A percentile compares a stretch with the other conserved stretches of the same genome.
Evolutionary conservation across 2,329 filamentous ascomycete genomes (phyloP).

Genomic region (Cercospora sp.): DNA sequence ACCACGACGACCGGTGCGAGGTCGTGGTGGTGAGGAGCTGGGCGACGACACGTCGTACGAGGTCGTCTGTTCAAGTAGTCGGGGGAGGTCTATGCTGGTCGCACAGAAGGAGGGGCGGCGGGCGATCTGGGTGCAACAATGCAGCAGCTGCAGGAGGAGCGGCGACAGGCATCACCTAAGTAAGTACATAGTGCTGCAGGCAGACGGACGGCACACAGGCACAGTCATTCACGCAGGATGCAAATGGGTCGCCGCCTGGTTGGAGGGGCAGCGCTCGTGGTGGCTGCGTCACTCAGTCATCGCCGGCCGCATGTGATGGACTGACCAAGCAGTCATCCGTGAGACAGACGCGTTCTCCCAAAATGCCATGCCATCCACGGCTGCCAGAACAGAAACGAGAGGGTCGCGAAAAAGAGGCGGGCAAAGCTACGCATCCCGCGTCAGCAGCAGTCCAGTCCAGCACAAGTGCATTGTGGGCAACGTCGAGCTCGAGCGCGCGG

Average conservation of each 20-base stretch:
- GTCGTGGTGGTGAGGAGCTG: background rate
- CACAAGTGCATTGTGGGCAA: background rate
- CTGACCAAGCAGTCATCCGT: conserved; percentile 14
- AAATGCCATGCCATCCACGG: background rate
- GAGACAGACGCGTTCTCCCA: conserved; percentile 2
- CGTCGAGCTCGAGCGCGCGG: background rate
- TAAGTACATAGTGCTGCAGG: background rate
- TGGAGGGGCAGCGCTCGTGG: conserved; percentile 2
- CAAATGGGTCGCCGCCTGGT: background rate
- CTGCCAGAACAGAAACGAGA: background rate
- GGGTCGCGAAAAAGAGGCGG: background rate
- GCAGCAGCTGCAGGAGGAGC: background rate
- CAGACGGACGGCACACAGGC: background rate
- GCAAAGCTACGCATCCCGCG: conserved; percentile 15
- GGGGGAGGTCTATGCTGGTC: background rate
- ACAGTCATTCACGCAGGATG: background rate
- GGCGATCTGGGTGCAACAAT: background rate
- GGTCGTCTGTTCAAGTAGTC: background rate
- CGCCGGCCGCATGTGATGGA: conserved; percentile 5
- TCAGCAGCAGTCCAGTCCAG: background rate
- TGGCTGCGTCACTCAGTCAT: conserved; percentile 18
- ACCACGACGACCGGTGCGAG: background rate
- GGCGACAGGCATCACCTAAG: background rate
- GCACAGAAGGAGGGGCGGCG: background rate
- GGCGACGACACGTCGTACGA: background rate